These are phyloP conservation scores for Cytospora schulzeri DNA, from an alignment of 2,329 filamentous ascomycete species.

Conservation along the genomic window DNA sequence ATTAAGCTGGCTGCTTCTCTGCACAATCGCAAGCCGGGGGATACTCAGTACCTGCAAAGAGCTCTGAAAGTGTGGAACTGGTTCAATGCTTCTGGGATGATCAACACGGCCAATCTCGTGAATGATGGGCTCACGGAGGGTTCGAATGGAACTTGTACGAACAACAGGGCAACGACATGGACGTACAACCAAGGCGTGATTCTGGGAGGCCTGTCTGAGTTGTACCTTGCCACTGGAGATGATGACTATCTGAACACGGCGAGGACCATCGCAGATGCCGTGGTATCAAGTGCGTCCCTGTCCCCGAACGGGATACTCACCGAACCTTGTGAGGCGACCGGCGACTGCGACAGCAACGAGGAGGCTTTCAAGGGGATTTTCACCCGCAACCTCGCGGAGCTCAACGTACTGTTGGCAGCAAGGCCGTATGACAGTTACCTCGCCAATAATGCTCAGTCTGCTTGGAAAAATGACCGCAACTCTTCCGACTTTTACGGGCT, in stretches of 20 bases:
- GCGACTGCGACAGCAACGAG: conserved; percentile 56
- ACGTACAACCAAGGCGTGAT: conserved; percentile 63
- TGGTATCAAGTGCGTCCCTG: conserved; percentile 42
- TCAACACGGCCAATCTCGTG: conserved; percentile 52
- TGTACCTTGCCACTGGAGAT: conserved; percentile 48
- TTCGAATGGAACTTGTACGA: conserved; percentile 46
- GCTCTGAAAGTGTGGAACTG: conserved; percentile 56
- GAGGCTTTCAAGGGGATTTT: conserved; percentile 70
- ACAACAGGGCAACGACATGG: conserved; percentile 54
- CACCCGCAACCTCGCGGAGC: conserved; percentile 61
- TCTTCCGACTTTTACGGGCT: conserved; percentile 31
- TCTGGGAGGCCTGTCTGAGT: conserved; percentile 56
- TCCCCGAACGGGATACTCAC: conserved; percentile 52
- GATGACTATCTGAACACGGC: conserved; percentile 46
- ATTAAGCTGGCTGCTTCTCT: conserved; percentile 55
- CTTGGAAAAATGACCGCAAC: conserved; percentile 26
- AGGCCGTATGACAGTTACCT: conserved; percentile 31
- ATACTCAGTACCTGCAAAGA: conserved; percentile 47
- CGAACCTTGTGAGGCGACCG: conserved; percentile 50
- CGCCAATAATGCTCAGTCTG: conserved; percentile 30
- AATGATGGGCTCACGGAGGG: conserved; percentile 53
- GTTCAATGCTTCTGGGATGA: conserved; percentile 54
- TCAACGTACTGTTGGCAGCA: conserved; percentile 45
- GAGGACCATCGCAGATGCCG: conserved; percentile 53
- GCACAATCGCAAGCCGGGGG: conserved; percentile 48